Evolutionary conservation across 805 yeast species (phyloP).

Genomic region (Candida lessepsii): DNA sequence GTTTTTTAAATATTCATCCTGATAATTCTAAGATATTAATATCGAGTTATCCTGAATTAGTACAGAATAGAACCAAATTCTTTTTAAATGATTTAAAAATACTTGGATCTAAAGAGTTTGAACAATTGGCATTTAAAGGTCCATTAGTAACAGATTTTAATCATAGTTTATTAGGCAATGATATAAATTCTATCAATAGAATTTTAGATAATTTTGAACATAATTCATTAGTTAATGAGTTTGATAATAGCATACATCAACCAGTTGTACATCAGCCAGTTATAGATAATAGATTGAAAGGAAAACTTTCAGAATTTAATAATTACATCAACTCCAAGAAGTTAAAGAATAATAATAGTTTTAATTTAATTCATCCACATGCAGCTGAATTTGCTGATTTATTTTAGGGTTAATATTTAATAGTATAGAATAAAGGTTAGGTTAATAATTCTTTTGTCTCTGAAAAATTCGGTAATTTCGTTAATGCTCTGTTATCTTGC

Average conservation of each 20-base stretch:
- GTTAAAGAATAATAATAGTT: slow-evolving; percentile 6
- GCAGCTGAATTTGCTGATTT: slow-evolving; percentile 46
- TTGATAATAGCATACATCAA: slow-evolving; percentile 1
- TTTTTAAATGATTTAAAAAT: slow-evolving; percentile 17
- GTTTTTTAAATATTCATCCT: slow-evolving; percentile 35
- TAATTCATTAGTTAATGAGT: slow-evolving; percentile 12
- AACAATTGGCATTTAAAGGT: slow-evolving; percentile 16
- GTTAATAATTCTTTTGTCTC: background rate
- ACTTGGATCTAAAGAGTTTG: slow-evolving; percentile 13
- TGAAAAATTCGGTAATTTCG: too few relatives aligned
- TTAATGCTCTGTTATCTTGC: too few relatives aligned
- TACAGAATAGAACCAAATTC: slow-evolving; percentile 6
- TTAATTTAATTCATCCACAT: slow-evolving; percentile 37
- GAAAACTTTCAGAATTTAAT: slow-evolving; percentile 1
- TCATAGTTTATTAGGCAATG: slow-evolving; percentile 40
- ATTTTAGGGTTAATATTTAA: slow-evolving; percentile 21
- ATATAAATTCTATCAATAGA: slow-evolving; percentile 36
- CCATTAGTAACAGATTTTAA: slow-evolving; percentile 37
- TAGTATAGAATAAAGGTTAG: slow-evolving; percentile 1
- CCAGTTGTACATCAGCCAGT: slow-evolving; percentile 9
- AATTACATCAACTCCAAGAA: background rate
- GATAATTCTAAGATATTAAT: slow-evolving; percentile 27
- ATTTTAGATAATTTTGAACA: slow-evolving; percentile 40
- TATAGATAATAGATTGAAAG: slow-evolving; percentile 2
- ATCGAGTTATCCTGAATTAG: slow-evolving; percentile 13